These are phyloP conservation scores for Aspergillus pseudoglaucus DNA, from an alignment of 2,329 filamentous ascomycete genomes.

Conservation along the genomic window DNA sequence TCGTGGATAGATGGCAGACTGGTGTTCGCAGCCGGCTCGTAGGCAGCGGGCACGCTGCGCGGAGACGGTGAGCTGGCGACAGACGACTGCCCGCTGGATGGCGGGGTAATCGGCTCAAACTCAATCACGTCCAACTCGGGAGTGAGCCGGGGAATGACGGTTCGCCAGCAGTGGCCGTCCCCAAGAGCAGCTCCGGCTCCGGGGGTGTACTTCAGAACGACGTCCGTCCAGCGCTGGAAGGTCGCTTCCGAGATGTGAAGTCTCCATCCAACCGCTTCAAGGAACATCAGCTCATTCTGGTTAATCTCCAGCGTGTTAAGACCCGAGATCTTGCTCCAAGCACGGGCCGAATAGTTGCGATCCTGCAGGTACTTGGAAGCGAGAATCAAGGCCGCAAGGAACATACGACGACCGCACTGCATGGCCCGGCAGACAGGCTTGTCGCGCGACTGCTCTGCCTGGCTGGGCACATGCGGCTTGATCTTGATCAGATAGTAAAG, in stretches of 20 bases:
- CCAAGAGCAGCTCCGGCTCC: conserved; percentile 35
- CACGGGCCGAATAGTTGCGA: conserved; percentile 91
- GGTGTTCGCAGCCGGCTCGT: conserved; percentile 11
- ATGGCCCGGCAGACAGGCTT: conserved; percentile 68
- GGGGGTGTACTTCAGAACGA: conserved; percentile 79
- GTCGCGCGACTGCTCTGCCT: conserved; percentile 74
- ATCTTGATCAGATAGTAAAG: conserved; percentile 94
- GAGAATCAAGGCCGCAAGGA: conserved; percentile 85
- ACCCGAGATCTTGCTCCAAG: conserved; percentile 99
- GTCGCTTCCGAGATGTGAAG: conserved; percentile 84
- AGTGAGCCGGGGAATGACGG: conserved; percentile 50
- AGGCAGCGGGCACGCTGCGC: conserved; percentile 12
- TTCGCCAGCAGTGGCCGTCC: conserved; percentile 36
- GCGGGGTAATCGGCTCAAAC: conserved; percentile 24
- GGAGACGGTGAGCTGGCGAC: conserved; percentile 26
- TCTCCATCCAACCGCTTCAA: conserved; percentile 86
- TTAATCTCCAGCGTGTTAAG: conserved; percentile 90
- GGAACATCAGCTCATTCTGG: conserved; percentile 88
- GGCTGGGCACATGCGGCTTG: conserved; percentile 76
- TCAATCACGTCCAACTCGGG: conserved; percentile 50
- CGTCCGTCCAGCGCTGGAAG: conserved; percentile 90
- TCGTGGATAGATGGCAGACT: conserved; percentile 19
- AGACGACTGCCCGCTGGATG: conserved; percentile 20
- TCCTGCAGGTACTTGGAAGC: conserved; percentile 98
- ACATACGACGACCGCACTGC: conserved; percentile 96